A percentile compares a stretch with the other conserved stretches of the same genome.
Conservation (phyloP, 2,329 filamentous ascomycete species). For the Dactylellina haptotyla region DNA sequence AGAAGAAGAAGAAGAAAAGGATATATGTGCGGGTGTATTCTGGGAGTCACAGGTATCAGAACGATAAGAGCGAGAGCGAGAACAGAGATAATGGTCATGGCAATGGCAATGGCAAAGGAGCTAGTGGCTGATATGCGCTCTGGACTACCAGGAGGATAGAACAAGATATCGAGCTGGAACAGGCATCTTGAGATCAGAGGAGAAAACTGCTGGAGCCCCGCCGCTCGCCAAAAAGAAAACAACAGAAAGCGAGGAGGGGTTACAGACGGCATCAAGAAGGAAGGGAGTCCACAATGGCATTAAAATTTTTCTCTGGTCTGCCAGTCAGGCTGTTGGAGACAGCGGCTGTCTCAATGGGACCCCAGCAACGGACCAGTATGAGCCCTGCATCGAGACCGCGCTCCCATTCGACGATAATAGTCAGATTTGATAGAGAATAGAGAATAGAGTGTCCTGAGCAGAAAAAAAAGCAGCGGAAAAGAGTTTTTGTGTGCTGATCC, state of each 20-base stretch:
- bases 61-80: not conserved
- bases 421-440: not conserved
- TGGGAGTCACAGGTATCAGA: not conserved
- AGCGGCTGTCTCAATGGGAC: constrained; percentile 3
- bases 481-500: constrained; percentile 30
- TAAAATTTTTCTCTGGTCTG: constrained; percentile 17
- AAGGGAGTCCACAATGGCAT: constrained; percentile 16
- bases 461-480: constrained; percentile 1
- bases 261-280: constrained; percentile 32
- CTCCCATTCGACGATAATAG: not conserved
- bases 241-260: constrained; percentile 18
- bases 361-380: not conserved
- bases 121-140: not conserved
- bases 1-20: too few species aligned
- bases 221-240: not conserved
- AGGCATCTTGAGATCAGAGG: not conserved
- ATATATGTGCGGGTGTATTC: not conserved
- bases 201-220: constrained; percentile 41
- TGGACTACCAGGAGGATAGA: not conserved
- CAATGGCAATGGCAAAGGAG: not conserved
- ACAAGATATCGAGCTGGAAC: not conserved
- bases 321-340: not conserved
- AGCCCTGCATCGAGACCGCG: not conserved
- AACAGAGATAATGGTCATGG: not conserved
- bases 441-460: constrained; percentile 12